Percentiles rank a stretch among this genome's conserved stretches.
These are phyloP conservation scores for Eucommia ulmoides DNA, from an alignment of 257 asterid genomes.

Conservation along the genomic window DNA sequence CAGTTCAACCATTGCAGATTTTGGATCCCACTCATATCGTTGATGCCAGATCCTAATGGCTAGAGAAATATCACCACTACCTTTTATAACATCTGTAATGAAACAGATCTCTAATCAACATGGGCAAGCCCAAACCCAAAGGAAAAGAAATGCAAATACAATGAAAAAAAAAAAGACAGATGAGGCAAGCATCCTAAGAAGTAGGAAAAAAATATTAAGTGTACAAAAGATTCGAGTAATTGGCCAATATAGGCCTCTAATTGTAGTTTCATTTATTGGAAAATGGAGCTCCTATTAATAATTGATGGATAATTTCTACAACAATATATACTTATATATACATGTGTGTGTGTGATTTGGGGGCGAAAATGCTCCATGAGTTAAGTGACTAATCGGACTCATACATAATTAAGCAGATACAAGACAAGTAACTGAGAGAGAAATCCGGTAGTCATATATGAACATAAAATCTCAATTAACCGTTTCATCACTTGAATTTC, in stretches of 20 bases:
- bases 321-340: no score
- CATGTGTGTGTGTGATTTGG: no score
- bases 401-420: no score
- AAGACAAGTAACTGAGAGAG: not conserved
- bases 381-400: no score
- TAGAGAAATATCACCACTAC: conserved; percentile 64
- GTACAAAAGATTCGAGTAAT: not conserved
- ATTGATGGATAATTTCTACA: no score
- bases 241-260: not conserved
- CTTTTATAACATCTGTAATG: conserved; percentile 74
- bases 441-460: not conserved
- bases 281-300: no score
- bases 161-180: not conserved
- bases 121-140: not conserved
- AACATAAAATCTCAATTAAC: not conserved
- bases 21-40: conserved; percentile 59
- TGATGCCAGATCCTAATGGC: conserved; percentile 85
- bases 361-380: no score
- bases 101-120: no score
- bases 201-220: not conserved
- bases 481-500: not conserved
- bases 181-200: not conserved
- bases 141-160: not conserved
- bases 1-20: conserved; percentile 63
- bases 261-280: not conserved